Conservation (phyloP, 1,139 yeast species). For the Geotrichum bryndzae region DNA sequence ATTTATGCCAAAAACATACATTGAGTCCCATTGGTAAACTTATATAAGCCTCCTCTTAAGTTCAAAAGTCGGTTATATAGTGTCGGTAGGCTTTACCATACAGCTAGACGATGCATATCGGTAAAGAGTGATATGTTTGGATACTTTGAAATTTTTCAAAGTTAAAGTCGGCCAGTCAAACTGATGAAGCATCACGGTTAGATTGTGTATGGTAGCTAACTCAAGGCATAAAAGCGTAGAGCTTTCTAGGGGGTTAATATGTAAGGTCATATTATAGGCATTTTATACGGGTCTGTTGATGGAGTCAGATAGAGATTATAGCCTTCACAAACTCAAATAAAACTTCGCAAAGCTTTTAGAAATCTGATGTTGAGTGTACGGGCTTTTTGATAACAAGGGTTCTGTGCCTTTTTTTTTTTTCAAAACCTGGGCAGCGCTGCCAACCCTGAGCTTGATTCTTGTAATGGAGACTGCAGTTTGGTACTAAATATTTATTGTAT, state of each 20-base stretch:
- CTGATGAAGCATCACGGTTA: neutral
- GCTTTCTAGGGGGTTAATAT: neutral
- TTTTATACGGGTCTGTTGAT: neutral
- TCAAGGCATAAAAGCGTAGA: neutral
- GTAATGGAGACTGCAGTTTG: too few species aligned
- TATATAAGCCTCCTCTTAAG: neutral
- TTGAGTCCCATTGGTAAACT: neutral
- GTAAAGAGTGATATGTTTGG: neutral
- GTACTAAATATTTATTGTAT: too few species aligned
- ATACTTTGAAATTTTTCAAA: neutral
- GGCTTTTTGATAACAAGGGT: neutral
- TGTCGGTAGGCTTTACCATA: neutral
- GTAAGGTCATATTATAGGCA: neutral
- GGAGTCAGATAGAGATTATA: neutral
- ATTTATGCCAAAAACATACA: neutral
- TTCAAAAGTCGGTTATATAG: neutral
- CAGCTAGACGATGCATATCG: neutral
- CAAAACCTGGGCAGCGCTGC: too few species aligned
- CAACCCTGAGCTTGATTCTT: too few species aligned
- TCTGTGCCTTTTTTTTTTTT: neutral
- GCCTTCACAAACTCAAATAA: neutral
- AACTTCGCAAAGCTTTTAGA: neutral
- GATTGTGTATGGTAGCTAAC: neutral
- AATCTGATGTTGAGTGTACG: neutral
- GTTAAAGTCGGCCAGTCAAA: neutral